Evolutionary conservation across 352 stramenopile species (phyloP).

Genomic region (Globisporangium mamillatum): DNA sequence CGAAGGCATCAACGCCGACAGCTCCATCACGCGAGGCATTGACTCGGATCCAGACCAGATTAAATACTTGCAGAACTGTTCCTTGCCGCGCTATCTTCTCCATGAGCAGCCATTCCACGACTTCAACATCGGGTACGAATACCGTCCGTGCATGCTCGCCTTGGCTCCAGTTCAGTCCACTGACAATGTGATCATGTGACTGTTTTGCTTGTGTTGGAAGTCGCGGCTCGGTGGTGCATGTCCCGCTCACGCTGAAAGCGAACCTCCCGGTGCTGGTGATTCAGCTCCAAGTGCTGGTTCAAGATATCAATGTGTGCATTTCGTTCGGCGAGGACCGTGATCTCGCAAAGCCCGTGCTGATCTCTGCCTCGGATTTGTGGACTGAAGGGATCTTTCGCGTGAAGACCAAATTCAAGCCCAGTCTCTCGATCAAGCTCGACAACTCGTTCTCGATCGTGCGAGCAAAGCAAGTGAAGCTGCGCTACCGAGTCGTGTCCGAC

Average conservation of each 20-base stretch:
- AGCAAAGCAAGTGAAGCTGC: slow-evolving; percentile 52
- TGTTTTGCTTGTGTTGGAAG: not conserved
- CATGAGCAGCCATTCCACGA: slow-evolving; percentile 34
- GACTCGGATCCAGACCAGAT: slow-evolving; percentile 42
- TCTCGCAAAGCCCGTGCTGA: slow-evolving; percentile 35
- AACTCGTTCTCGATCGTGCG: slow-evolving; percentile 71
- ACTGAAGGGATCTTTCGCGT: slow-evolving; percentile 45
- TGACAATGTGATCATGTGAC: not conserved
- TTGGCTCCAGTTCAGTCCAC: not conserved
- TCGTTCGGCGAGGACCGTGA: slow-evolving; percentile 22
- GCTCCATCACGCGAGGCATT: slow-evolving; percentile 24
- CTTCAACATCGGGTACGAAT: slow-evolving; percentile 39
- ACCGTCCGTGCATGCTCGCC: not conserved
- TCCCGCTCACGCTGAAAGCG: slow-evolving; percentile 13
- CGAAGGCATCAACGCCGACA: slow-evolving; percentile 21
- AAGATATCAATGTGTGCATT: slow-evolving; percentile 40
- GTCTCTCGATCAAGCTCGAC: slow-evolving; percentile 47
- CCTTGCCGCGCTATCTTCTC: slow-evolving; percentile 46
- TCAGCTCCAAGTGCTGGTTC: slow-evolving; percentile 37
- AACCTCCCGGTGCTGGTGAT: slow-evolving; percentile 16
- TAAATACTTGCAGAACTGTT: slow-evolving; percentile 50
- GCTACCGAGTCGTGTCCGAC: slow-evolving; percentile 22
- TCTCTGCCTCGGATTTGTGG: slow-evolving; percentile 48
- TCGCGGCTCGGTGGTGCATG: slow-evolving; percentile 15
- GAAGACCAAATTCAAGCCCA: slow-evolving; percentile 13